phyloP scores from a whole-genome alignment of 495 filamentous ascomycete genomes.

The Lophium mytilinum region DNA sequence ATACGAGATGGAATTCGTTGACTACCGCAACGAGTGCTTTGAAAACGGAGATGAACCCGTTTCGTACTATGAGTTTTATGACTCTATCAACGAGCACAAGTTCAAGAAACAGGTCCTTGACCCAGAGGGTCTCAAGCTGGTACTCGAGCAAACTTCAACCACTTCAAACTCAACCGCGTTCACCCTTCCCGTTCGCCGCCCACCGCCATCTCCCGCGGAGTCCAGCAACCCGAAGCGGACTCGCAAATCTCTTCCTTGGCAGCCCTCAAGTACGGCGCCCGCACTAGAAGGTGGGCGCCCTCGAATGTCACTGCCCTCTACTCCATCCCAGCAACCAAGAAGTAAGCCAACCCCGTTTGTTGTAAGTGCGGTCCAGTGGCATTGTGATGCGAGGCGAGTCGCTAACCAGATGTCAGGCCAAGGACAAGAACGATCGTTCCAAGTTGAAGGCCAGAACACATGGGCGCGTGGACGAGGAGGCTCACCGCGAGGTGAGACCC shows the following conservation, averaged over 20 bases:
- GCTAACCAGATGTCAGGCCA: too few relatives aligned
- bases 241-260: not conserved
- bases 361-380: too few relatives aligned
- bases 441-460: too few relatives aligned
- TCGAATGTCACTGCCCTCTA: not conserved
- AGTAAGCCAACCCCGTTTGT: not conserved
- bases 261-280: not conserved
- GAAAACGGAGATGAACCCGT: constrained; percentile 11
- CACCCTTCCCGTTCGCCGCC: not conserved
- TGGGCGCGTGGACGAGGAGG: too few relatives aligned
- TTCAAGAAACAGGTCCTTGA: constrained; percentile 15
- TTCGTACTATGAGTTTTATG: constrained; percentile 21
- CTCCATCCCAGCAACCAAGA: not conserved
- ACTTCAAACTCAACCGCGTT: not conserved
- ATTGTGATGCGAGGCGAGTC: too few relatives aligned
- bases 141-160: constrained; percentile 3
- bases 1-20: constrained; percentile 19
- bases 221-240: not conserved
- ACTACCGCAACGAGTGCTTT: constrained; percentile 13
- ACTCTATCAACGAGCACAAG: constrained; percentile 11
- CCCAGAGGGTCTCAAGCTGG: not conserved
- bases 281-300: not conserved
- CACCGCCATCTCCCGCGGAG: not conserved
- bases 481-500: too few relatives aligned
- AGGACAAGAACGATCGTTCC: too few relatives aligned